Evolutionary conservation across 805 yeast species (phyloP).

Genomic region (Saccharomycopsis sp.): DNA sequence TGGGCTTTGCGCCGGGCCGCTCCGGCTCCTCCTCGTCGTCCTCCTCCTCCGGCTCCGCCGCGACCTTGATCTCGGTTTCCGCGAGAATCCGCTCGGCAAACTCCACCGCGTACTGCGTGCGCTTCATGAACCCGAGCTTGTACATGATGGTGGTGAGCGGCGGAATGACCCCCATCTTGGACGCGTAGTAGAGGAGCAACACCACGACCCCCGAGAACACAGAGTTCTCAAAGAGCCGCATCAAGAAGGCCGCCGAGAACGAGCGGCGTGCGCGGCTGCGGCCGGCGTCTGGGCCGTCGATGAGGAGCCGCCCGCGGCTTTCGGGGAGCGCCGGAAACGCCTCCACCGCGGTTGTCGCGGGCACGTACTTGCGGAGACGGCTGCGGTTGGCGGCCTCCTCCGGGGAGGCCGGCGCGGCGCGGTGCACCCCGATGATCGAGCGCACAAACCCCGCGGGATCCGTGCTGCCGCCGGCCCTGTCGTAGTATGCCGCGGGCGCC

Average conservation of each 20-base stretch:
- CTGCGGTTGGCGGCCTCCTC: constrained; percentile 7
- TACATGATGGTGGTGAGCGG: constrained; percentile 28
- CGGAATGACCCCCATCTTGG: constrained; percentile 33
- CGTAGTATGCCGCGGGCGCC: constrained; percentile 60
- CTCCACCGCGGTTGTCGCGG: constrained; percentile 17
- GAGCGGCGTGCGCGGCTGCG: neutral
- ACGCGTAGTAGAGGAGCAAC: constrained; percentile 31
- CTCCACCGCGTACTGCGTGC: constrained; percentile 31
- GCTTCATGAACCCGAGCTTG: constrained; percentile 28
- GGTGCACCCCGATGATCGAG: constrained; percentile 48
- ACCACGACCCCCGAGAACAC: constrained; percentile 36
- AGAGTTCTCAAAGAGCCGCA: constrained; percentile 43
- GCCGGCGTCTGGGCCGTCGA: constrained; percentile 13
- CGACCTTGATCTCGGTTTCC: constrained; percentile 11
- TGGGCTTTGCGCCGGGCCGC: constrained; percentile 16
- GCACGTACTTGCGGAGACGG: neutral
- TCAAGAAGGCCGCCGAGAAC: constrained; percentile 21
- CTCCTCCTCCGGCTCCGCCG: constrained; percentile 2
- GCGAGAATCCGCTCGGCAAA: constrained; percentile 28
- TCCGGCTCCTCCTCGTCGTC: constrained; percentile 20
- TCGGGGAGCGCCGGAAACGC: neutral
- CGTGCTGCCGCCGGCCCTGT: neutral
- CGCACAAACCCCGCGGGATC: constrained; percentile 31
- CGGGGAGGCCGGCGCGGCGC: constrained; percentile 20
- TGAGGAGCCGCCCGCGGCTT: neutral